Percentiles rank a stretch among this genome's conserved stretches.
phyloP scores from a whole-genome alignment of 371 early-diverging fungal species.

The Funneliformis caledonium region DNA sequence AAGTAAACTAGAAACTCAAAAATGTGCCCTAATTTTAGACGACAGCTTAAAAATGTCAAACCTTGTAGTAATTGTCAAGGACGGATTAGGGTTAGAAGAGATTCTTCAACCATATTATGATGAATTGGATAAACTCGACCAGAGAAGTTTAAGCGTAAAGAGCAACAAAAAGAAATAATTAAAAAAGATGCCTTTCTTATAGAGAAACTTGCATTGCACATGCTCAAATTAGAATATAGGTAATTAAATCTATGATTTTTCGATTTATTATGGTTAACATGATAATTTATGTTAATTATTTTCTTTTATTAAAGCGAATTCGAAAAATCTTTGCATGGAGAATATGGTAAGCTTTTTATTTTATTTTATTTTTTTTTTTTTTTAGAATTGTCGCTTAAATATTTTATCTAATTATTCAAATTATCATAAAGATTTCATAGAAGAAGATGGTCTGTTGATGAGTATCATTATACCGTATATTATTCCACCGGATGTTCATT shows the following conservation, averaged over 20 bases:
- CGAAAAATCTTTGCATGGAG: background rate
- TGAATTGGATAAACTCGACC: background rate
- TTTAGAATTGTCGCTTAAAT: too few relatives aligned
- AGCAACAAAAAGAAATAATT: background rate
- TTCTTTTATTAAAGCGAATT: background rate
- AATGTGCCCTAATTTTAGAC: slow-evolving; percentile 11
- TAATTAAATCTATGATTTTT: background rate
- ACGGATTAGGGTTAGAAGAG: slow-evolving; percentile 1
- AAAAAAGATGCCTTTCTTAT: background rate
- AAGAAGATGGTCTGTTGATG: too few relatives aligned
- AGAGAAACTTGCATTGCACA: background rate
- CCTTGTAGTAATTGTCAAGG: slow-evolving; percentile 23
- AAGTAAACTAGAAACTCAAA: slow-evolving; percentile 26
- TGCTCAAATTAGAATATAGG: slow-evolving; percentile 4
- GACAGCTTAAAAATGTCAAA: background rate
- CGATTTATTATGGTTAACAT: background rate
- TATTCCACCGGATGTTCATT: too few relatives aligned
- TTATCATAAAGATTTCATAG: too few relatives aligned
- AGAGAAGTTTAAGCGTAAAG: background rate
- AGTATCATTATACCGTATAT: too few relatives aligned
- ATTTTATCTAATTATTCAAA: too few relatives aligned
- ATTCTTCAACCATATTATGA: slow-evolving; percentile 7
- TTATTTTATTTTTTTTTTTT: too few relatives aligned
- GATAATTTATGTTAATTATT: background rate
- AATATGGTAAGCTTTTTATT: background rate